Percentiles rank a stretch among this genome's conserved stretches.
Evolutionary conservation across 2,329 filamentous ascomycete species (phyloP).

Genomic region (Sclerotinia subarctica): DNA sequence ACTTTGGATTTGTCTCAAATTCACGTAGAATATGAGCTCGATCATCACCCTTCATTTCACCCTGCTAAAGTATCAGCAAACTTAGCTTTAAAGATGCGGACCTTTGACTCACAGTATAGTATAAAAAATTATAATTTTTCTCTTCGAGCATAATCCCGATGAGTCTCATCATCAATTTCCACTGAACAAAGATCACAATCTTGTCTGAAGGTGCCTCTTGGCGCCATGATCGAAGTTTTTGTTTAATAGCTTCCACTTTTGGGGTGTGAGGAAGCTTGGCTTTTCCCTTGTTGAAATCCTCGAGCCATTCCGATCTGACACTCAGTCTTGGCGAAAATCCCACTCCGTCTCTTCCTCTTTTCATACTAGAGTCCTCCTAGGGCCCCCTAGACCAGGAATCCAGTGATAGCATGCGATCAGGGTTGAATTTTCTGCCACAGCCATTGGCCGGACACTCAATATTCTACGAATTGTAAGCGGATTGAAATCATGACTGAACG

Average conservation of each 20-base stretch:
- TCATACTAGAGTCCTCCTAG: not conserved
- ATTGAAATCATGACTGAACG: too few species aligned
- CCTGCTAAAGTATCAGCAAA: not conserved
- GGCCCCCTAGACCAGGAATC: not conserved
- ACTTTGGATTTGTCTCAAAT: not conserved
- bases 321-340: not conserved
- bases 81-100: not conserved
- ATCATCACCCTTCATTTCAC: not conserved
- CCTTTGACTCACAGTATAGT: not conserved
- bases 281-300: not conserved
- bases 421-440: not conserved
- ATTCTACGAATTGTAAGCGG: not conserved
- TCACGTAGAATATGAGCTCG: not conserved
- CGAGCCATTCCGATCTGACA: conserved; percentile 5
- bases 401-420: not conserved
- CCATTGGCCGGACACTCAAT: not conserved
- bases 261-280: not conserved
- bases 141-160: conserved; percentile 9
- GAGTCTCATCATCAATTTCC: conserved; percentile 5
- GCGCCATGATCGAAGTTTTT: not conserved
- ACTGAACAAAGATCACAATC: conserved; percentile 10
- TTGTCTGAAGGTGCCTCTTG: not conserved
- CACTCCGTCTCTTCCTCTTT: not conserved
- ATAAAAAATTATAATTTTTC: not conserved
- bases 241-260: conserved; percentile 1